These are phyloP conservation scores for Terana coerulea DNA, from an alignment of 768 basidiomycete genomes.

Conservation along the genomic window DNA sequence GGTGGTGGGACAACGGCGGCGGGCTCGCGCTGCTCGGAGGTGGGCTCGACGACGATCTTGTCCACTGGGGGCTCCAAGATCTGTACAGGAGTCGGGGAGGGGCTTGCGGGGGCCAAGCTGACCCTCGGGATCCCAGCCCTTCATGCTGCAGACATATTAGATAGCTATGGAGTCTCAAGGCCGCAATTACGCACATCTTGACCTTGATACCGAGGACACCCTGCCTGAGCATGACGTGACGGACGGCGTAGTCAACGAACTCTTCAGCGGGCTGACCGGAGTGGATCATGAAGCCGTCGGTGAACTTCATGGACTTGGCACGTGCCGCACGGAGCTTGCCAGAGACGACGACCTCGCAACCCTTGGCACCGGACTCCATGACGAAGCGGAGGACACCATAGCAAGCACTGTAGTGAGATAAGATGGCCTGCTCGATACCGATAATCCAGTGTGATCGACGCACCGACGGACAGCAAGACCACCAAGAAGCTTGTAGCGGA, in stretches of 20 bases:
- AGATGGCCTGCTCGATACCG: background rate
- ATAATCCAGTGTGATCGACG: slow-evolving; percentile 26
- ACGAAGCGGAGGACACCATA: slow-evolving; percentile 99
- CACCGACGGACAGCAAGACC: slow-evolving; percentile 98
- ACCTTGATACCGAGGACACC: slow-evolving; percentile 99
- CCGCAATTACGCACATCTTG: slow-evolving; percentile 72
- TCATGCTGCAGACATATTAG: slow-evolving; percentile 65
- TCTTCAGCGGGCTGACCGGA: slow-evolving; percentile 97
- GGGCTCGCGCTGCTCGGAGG: slow-evolving; percentile 84
- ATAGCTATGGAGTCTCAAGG: too few relatives aligned
- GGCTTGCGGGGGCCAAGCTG: slow-evolving; percentile 85
- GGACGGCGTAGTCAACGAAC: slow-evolving; percentile 96
- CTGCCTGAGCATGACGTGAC: slow-evolving; percentile 96
- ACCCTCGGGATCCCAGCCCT: slow-evolving; percentile 92
- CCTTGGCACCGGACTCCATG: slow-evolving; percentile 99
- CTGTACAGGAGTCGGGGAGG: slow-evolving; percentile 88
- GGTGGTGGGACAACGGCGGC: slow-evolving; percentile 44
- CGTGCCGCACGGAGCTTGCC: slow-evolving; percentile 99
- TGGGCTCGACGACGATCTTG: slow-evolving; percentile 85
- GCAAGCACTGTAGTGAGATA: slow-evolving; percentile 61
- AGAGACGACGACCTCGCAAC: slow-evolving; percentile 98
- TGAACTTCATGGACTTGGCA: slow-evolving; percentile 99
- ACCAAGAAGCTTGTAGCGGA: slow-evolving; percentile 98
- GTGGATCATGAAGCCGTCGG: slow-evolving; percentile 99
- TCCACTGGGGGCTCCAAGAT: slow-evolving; percentile 88